Conservation (phyloP, 495 filamentous ascomycete genomes). For the Xylaria flabelliformis region DNA sequence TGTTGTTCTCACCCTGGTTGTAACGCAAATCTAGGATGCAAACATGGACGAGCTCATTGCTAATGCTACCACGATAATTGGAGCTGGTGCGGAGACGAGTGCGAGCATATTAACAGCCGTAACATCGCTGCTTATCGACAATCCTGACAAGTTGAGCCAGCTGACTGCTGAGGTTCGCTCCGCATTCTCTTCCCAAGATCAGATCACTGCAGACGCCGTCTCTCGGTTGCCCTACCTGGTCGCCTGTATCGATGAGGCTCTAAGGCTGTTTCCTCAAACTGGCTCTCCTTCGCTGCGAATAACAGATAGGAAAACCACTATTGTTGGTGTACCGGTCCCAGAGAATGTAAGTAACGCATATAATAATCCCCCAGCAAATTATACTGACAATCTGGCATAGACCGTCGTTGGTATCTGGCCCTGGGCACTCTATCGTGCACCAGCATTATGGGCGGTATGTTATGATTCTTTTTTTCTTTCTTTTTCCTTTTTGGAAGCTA, state of each 20-base stretch:
- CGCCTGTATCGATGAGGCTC: constrained; percentile 59
- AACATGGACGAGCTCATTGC: constrained; percentile 40
- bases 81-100: constrained; percentile 58
- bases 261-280: constrained; percentile 61
- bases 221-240: constrained; percentile 53
- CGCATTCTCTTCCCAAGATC: constrained; percentile 47
- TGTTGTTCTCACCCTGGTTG: neutral
- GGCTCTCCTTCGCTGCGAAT: constrained; percentile 49
- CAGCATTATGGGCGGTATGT: constrained; percentile 25
- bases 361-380: neutral
- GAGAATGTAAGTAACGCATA: constrained; percentile 38
- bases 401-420: constrained; percentile 29
- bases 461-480: neutral
- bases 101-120: constrained; percentile 55
- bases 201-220: constrained; percentile 49
- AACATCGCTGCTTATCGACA: constrained; percentile 49
- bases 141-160: constrained; percentile 42
- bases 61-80: constrained; percentile 30
- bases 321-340: constrained; percentile 53
- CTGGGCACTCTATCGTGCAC: constrained; percentile 27
- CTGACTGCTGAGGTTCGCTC: constrained; percentile 54
- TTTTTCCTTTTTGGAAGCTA: neutral
- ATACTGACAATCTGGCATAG: constrained; percentile 5
- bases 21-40: constrained; percentile 35
- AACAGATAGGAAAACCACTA: constrained; percentile 46